Evolutionary conservation across 805 yeast species (phyloP), one percentile per base, ranked within the genome.

Genomic region (Tetrapisispora fleetii): DNA sequence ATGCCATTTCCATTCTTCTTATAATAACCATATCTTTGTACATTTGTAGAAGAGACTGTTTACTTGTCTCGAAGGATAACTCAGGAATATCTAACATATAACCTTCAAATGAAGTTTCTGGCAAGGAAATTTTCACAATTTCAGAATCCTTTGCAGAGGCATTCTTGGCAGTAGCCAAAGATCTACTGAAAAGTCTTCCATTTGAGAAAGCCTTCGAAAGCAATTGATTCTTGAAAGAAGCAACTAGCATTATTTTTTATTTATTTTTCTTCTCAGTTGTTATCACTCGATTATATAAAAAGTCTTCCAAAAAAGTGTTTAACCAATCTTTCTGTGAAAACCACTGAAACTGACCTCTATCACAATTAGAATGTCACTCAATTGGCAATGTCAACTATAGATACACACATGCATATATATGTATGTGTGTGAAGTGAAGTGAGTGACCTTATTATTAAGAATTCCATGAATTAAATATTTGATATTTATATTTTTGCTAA

Each of bases 1-100:
- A 81, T 39, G 96, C 95, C 96, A 93, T 91, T 76, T 93, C 99
- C 93, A 93, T 82, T 73, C 99, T 85, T 78, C 95, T 83, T 67
- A 91, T 81, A 57, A 83, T 72, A 58, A 84, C 80, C 98, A 93
- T 90, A 67, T 91, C 95, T 74, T 88, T 85, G 80, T 90, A 93
- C 96, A 93, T 88, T 65, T 89, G 81, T 63, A 93, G 74, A 60
- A 93, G 71, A 49, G 82, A 77, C 46, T 78, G 76, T 77, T 88
- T 89, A 61, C 86, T 81, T 50, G 96, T 84, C 70, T 82, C 83
- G 67, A 85, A 83, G 47, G 74, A 70, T 62, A 85, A 73, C 45
- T 77, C 77, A 47, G 96, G 96, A 22, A 76, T 75, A 39, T 79
- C 84, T 56, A 93, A 67, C 71, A 83, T 74, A 76, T 89, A 93